Base-by-base conservation (phyloP, 108 stramenopile species). In the Schizochytrium sp. region DNA sequence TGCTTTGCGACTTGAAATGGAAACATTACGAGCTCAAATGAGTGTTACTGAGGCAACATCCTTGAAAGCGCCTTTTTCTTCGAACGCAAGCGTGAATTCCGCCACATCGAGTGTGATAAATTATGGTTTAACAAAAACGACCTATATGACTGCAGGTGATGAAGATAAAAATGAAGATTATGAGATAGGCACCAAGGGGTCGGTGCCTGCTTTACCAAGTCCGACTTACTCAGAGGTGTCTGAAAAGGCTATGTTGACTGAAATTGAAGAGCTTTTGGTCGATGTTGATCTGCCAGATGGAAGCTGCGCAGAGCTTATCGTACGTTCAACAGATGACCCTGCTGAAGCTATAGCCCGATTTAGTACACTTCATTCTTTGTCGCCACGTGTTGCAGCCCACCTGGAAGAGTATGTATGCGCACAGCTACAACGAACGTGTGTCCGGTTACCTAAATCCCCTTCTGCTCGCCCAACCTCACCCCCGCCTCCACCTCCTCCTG, bases 261-360 rank as follows among this genome's bases (percentile, higher is more conserved):
- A 69, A 44, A 44, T 83, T 28, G 76, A 83, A 42, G 76, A 83
- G 28, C 76, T 83, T 13, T 38, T 83, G 5, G 76, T 83, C 40
- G 76, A 83, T 40, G 76, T 83, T 5, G 76, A 83, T 28, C 55
- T 83, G 47, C 76, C 76, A 53, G 55, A 83, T 28, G 76, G 76
- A 53, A 2, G 28, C 47, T 83, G 50, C n/a, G 76, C 53, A n/a
- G 76, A 83, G 76, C 76, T 83, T n/a, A 53, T 83, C 50, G 53
- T 83, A 38, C 5, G 53, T 17, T 55, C 76, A 10, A 83, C 76
- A 8, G 76, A 83, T 10, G 76, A 83, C 76, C 76, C 76, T 5
- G 76, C 53, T 5, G 50, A 40, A 42, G 76, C 53, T 2, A 55
- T 83, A n/a, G 47, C 76, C 28, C 50, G n/a, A n/a, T 83, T 83